Percentiles rank a stretch among this genome's conserved stretches.
phyloP scores from a whole-genome alignment of 2,329 filamentous ascomycete species.

The Aspergillus fumigatiaffinis region DNA sequence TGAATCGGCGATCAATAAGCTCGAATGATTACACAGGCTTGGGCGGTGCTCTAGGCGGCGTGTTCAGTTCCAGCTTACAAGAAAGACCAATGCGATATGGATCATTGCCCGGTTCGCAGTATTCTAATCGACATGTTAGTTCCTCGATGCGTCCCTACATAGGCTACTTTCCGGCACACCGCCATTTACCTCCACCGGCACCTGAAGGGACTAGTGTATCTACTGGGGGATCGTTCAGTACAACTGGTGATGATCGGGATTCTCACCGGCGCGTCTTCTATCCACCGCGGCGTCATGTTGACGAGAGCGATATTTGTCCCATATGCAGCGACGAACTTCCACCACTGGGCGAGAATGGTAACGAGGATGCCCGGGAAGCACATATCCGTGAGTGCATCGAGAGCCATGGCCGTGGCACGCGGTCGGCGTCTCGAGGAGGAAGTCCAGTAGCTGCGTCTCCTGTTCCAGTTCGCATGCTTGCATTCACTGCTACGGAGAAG shows the following conservation, averaged over 20 bases:
- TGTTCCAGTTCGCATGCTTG: slow-evolving; percentile 35
- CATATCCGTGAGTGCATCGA: slow-evolving; percentile 46
- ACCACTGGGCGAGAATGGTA: slow-evolving; percentile 33
- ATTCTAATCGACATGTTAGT: background rate
- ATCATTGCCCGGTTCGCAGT: slow-evolving; percentile 9
- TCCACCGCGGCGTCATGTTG: slow-evolving; percentile 20
- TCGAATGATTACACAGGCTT: slow-evolving; percentile 19
- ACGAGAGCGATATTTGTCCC: slow-evolving; percentile 46
- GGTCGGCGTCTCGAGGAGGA: slow-evolving; percentile 14
- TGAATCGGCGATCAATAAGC: slow-evolving; percentile 24
- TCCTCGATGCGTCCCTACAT: slow-evolving; percentile 5
- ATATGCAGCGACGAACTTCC: slow-evolving; percentile 42
- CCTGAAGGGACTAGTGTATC: slow-evolving; percentile 4
- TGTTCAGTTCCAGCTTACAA: slow-evolving; percentile 11
- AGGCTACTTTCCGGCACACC: background rate
- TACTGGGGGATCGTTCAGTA: slow-evolving; percentile 2
- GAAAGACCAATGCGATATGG: slow-evolving; percentile 16
- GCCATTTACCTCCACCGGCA: background rate
- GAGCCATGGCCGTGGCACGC: slow-evolving; percentile 24
- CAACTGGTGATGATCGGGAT: slow-evolving; percentile 1
- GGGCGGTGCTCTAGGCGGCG: slow-evolving; percentile 11
- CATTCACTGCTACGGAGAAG: slow-evolving; percentile 59
- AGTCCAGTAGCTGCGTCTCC: slow-evolving; percentile 21
- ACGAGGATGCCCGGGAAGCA: slow-evolving; percentile 40
- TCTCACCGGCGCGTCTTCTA: slow-evolving; percentile 3